These are phyloP conservation scores for Colletotrichum paranaense DNA, from an alignment of 2,329 filamentous ascomycete species.

Conservation along the genomic window DNA sequence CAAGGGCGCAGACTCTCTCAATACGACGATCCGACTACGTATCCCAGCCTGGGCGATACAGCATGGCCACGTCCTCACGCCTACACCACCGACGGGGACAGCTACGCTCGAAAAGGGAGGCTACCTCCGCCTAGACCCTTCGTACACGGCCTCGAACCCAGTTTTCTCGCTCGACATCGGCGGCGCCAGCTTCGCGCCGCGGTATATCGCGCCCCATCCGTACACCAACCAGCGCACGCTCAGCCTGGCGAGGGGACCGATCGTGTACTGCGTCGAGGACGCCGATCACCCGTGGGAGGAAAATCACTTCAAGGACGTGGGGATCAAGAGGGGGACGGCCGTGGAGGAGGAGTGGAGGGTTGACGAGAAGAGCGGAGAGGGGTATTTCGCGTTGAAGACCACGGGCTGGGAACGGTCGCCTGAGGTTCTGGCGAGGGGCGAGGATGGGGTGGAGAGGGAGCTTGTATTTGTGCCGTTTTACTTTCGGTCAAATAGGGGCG, in stretches of 20 bases:
- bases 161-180: constrained; percentile 57
- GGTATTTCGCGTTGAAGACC: constrained; percentile 42
- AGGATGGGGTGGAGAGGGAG: constrained; percentile 39
- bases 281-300: constrained; percentile 65
- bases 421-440: constrained; percentile 36
- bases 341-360: constrained; percentile 38
- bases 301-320: constrained; percentile 64
- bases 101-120: constrained; percentile 53
- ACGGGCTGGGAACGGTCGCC: constrained; percentile 36
- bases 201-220: constrained; percentile 64
- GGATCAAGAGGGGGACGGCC: constrained; percentile 38
- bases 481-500: constrained; percentile 64
- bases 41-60: constrained; percentile 64
- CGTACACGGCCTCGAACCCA: constrained; percentile 51
- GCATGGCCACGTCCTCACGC: constrained; percentile 46
- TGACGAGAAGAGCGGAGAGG: constrained; percentile 40
- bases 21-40: constrained; percentile 58
- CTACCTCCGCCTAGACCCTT: constrained; percentile 58
- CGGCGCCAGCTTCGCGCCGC: constrained; percentile 56
- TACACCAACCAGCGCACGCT: constrained; percentile 66
- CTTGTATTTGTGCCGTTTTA: constrained; percentile 67
- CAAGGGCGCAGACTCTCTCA: constrained; percentile 39
- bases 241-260: constrained; percentile 65
- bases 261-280: constrained; percentile 72
- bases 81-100: constrained; percentile 43